Percentiles rank a stretch among this genome's conserved stretches.
These are phyloP conservation scores for Bipolaris zeicola DNA, from an alignment of 2,329 filamentous ascomycete species.

Conservation along the genomic window DNA sequence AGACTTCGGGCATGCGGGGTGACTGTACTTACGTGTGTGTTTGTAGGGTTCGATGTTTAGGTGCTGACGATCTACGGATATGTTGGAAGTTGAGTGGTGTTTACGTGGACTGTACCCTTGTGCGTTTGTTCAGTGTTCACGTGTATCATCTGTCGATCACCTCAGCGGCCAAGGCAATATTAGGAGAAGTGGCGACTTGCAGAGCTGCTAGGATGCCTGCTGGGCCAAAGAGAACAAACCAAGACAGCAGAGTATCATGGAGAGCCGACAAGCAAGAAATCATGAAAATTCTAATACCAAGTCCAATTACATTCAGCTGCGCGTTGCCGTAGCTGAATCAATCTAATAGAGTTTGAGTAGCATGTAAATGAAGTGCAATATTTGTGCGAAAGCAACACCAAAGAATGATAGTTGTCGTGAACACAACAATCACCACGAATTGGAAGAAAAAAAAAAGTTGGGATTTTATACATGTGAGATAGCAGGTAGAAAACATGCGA, in stretches of 20 bases:
- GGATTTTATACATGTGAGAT: background rate
- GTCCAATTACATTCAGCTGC: too few species aligned
- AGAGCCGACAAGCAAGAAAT: too few species aligned
- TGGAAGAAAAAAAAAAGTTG: background rate
- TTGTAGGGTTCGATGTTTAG: background rate
- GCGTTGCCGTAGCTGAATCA: too few species aligned
- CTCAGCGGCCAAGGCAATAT: background rate
- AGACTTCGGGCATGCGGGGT: too few species aligned
- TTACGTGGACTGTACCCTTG: background rate
- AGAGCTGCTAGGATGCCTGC: too few species aligned
- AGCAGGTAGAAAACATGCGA: background rate
- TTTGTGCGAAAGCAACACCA: too few species aligned
- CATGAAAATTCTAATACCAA: too few species aligned
- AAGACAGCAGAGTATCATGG: too few species aligned
- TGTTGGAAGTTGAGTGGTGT: background rate
- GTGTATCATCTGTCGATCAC: background rate
- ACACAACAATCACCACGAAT: background rate
- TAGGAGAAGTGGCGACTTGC: background rate
- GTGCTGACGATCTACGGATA: background rate
- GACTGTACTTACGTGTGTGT: background rate
- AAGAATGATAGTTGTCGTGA: background rate
- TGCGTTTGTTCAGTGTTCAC: background rate
- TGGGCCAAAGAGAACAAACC: too few species aligned
- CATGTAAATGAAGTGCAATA: background rate
- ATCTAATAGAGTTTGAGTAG: too few species aligned